phyloP scores from a whole-genome alignment of 2,329 filamentous ascomycete species.

The Cadophora sp. region DNA sequence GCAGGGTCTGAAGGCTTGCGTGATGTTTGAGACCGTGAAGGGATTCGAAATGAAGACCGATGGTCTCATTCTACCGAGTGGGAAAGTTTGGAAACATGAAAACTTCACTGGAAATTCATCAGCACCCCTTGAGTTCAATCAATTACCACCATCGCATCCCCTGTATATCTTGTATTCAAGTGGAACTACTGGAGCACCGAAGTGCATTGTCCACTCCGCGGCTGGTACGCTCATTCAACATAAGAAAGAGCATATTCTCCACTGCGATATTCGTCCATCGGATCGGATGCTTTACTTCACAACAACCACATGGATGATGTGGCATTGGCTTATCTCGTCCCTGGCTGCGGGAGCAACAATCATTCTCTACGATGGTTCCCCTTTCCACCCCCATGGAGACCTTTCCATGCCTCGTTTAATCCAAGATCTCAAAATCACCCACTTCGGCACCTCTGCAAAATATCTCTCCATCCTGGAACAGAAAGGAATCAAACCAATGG shows the following conservation, averaged over 20 bases:
- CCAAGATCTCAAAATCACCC: constrained; percentile 81
- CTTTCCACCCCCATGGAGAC: constrained; percentile 80
- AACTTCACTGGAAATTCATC: constrained; percentile 49
- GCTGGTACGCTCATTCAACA: constrained; percentile 92
- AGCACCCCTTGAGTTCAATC: constrained; percentile 68
- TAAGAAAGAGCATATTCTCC: constrained; percentile 93
- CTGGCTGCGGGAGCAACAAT: constrained; percentile 84
- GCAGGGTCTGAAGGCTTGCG: constrained; percentile 66
- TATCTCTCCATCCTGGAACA: constrained; percentile 93
- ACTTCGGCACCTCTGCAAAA: constrained; percentile 94
- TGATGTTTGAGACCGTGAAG: constrained; percentile 75
- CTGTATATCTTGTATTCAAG: constrained; percentile 94
- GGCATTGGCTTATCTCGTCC: constrained; percentile 93
- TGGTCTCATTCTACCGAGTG: constrained; percentile 41
- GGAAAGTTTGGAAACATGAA: constrained; percentile 49
- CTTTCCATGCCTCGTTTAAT: constrained; percentile 85
- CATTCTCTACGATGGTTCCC: constrained; percentile 90
- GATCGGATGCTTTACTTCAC: constrained; percentile 92
- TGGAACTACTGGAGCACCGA: constrained; percentile 86
- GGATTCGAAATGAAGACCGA: constrained; percentile 39
- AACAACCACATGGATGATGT: constrained; percentile 99
- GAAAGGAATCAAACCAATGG: constrained; percentile 66
- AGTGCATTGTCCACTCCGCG: constrained; percentile 93
- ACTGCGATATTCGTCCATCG: constrained; percentile 76
- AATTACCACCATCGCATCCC: constrained; percentile 83